A percentile compares a stretch with the other conserved stretches of the same genome.
Evolutionary conservation across 2,329 filamentous ascomycete genomes (phyloP).

Genomic region (Pseudocercospora pini-densiflorae): DNA sequence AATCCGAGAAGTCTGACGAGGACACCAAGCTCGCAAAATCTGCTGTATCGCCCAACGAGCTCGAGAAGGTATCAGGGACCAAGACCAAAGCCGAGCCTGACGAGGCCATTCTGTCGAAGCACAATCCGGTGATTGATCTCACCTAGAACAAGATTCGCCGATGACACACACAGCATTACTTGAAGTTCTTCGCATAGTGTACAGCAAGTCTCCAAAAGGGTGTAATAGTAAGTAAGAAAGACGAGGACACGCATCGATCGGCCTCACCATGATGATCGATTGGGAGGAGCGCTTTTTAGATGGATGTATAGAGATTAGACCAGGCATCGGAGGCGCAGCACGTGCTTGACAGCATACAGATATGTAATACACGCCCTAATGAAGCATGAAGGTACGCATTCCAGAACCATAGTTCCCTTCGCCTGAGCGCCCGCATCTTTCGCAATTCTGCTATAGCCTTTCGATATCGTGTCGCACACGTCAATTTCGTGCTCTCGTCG

Average conservation of each 20-base stretch:
- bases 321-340: not conserved
- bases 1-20: not conserved
- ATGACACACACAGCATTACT: not conserved
- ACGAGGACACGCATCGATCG: not conserved
- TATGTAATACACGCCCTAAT: not conserved
- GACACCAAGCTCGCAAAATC: not conserved
- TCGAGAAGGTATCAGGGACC: not conserved
- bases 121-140: not conserved
- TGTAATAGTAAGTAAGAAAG: not conserved
- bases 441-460: too few species aligned
- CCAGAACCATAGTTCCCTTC: not conserved
- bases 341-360: not conserved
- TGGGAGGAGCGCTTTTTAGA: not conserved
- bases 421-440: not conserved
- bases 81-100: not conserved
- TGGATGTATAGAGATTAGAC: not conserved
- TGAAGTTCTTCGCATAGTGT: not conserved
- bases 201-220: not conserved
- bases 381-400: not conserved
- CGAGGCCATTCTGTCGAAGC: not conserved
- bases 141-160: not conserved
- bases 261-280: not conserved
- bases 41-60: not conserved
- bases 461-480: too few species aligned
- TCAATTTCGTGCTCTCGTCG: too few species aligned